A percentile compares a stretch with the other conserved stretches of the same genome.
Evolutionary conservation across 345 rosid genomes (phyloP).

Genomic region (Aurinia saxatilis): DNA sequence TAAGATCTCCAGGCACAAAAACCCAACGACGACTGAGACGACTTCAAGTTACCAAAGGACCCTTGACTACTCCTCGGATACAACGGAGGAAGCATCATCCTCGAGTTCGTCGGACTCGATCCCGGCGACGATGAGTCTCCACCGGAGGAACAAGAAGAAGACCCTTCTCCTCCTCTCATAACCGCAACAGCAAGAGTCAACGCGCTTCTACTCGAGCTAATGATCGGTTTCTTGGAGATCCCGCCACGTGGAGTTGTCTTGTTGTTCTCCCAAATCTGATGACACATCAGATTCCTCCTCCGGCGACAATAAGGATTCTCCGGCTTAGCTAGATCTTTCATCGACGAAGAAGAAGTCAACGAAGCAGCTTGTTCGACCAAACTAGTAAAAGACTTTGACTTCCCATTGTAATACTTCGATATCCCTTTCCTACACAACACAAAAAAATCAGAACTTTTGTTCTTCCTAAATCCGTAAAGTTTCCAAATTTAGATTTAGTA

Average conservation of each 20-base stretch:
- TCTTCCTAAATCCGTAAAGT: background rate
- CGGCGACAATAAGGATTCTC: conserved; percentile 57
- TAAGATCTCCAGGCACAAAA: conserved; percentile 49
- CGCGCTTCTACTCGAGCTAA: conserved; percentile 51
- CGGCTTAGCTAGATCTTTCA: conserved; percentile 62
- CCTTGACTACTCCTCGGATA: conserved; percentile 42
- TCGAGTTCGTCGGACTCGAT: conserved; percentile 37
- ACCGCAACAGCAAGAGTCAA: conserved; percentile 69
- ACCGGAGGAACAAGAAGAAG: conserved; percentile 31
- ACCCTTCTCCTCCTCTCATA: conserved; percentile 55
- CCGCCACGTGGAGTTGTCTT: conserved; percentile 36
- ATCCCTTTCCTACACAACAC: conserved; percentile 56
- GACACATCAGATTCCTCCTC: conserved; percentile 49
- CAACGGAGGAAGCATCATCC: conserved; percentile 50
- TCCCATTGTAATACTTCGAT: conserved; percentile 73
- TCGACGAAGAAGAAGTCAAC: conserved; percentile 33
- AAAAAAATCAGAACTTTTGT: background rate
- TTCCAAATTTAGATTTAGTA: background rate
- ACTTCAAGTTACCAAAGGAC: conserved; percentile 25
- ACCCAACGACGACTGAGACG: conserved; percentile 19
- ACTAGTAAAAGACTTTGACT: conserved; percentile 73
- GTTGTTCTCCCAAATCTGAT: conserved; percentile 58
- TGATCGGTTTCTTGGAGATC: conserved; percentile 54
- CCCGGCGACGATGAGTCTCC: conserved; percentile 38
- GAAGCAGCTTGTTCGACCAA: conserved; percentile 43